Conservation (phyloP, 108 stramenopile species). For the Epithemia pelagica region DNA sequence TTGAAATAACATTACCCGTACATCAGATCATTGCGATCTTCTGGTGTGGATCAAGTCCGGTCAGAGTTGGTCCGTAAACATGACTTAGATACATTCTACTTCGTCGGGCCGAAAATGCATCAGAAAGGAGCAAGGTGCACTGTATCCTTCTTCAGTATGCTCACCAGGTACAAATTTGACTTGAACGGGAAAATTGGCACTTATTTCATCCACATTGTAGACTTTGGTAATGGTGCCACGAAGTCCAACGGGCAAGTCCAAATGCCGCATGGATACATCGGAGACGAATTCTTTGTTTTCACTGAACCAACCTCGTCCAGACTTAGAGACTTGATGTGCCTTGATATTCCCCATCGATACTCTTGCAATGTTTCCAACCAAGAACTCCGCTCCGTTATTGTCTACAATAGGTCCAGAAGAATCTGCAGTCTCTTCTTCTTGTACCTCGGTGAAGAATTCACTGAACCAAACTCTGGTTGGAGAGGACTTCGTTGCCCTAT, state of each 20-base stretch:
- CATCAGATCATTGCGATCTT: no score
- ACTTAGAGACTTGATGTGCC: conserved; percentile 32
- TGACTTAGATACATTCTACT: conserved; percentile 23
- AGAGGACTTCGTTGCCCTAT: no score
- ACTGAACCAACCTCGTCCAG: conserved; percentile 25
- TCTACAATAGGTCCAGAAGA: not conserved
- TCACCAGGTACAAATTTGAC: conserved; percentile 36
- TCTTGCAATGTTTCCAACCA: conserved; percentile 16
- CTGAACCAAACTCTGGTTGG: no score
- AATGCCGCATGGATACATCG: not conserved
- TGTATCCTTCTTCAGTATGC: conserved; percentile 31
- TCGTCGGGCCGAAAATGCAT: conserved; percentile 36
- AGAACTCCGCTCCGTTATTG: conserved; percentile 24
- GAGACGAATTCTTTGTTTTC: conserved; percentile 26
- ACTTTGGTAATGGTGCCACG: conserved; percentile 31
- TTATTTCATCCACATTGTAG: conserved; percentile 23
- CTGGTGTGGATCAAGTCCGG: no score
- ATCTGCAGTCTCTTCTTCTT: not conserved
- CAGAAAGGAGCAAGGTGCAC: conserved; percentile 31
- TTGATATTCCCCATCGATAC: conserved; percentile 18
- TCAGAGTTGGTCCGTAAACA: no score
- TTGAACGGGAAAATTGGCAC: conserved; percentile 30
- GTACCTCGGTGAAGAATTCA: not conserved
- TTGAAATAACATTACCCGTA: no score
- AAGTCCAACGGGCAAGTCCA: conserved; percentile 29